Conservation (phyloP, 2,329 filamentous ascomycete species). For the Fusarium acutatum region DNA sequence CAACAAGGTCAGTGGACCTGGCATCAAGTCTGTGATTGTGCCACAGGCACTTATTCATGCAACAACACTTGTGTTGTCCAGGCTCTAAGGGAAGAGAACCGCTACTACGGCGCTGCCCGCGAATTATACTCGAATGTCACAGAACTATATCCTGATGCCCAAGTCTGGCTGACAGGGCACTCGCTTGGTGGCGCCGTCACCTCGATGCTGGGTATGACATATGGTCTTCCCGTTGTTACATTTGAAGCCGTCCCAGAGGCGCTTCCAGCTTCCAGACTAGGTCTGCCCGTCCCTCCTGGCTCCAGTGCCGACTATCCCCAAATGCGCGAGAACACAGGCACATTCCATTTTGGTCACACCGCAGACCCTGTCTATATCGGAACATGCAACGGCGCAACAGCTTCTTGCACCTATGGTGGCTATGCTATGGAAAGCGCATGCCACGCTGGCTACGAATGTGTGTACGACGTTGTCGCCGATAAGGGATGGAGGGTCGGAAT, state of each 20-base stretch:
- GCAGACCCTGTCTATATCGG: conserved; percentile 96
- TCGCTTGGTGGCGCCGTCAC: conserved; percentile 90
- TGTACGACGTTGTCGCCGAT: conserved; percentile 91
- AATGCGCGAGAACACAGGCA: conserved; percentile 74
- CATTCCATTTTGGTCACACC: conserved; percentile 93
- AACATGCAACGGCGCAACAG: conserved; percentile 88
- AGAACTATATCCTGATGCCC: conserved; percentile 82
- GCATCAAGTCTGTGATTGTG: conserved; percentile 93
- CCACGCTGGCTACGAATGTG: conserved; percentile 86
- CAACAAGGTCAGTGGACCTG: conserved; percentile 91
- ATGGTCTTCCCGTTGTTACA: conserved; percentile 88
- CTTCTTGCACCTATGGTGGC: conserved; percentile 87
- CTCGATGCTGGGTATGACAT: conserved; percentile 89
- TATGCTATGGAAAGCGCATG: conserved; percentile 96
- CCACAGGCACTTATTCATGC: conserved; percentile 85
- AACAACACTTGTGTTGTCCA: conserved; percentile 88
- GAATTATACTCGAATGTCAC: conserved; percentile 95
- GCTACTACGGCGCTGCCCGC: conserved; percentile 89
- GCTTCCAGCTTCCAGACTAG: conserved; percentile 82
- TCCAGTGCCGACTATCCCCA: conserved; percentile 76
- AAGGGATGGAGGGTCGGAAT: conserved; percentile 92
- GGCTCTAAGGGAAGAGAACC: conserved; percentile 81
- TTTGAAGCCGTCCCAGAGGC: conserved; percentile 95
- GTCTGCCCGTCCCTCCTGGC: conserved; percentile 85
- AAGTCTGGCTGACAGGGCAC: conserved; percentile 91